phyloP scores from a whole-genome alignment of 768 basidiomycete genomes.

The Termitomyces eurrhizus region DNA sequence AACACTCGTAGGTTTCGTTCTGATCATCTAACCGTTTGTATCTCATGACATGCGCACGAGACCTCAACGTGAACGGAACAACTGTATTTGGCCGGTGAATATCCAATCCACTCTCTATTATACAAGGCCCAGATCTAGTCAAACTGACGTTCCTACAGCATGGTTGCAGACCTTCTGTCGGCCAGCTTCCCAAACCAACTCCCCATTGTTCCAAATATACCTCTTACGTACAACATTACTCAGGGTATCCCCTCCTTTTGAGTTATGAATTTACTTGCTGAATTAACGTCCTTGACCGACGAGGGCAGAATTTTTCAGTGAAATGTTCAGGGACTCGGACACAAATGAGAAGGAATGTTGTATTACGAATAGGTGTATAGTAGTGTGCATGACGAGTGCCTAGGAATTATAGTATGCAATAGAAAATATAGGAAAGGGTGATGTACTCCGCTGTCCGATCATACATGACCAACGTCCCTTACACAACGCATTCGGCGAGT shows the following conservation, averaged over 20 bases:
- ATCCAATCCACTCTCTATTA: neutral
- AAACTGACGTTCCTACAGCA: neutral
- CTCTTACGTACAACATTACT: neutral
- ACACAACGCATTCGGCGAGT: conserved; percentile 12
- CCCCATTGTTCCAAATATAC: neutral
- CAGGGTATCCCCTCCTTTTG: neutral
- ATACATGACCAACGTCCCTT: neutral
- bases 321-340: neutral
- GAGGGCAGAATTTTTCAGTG: neutral
- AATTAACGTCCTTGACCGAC: neutral
- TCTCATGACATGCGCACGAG: neutral
- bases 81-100: neutral
- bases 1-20: neutral
- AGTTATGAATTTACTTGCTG: neutral
- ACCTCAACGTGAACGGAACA: neutral
- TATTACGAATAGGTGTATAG: neutral
- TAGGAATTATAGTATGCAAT: neutral
- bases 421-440: neutral
- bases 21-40: neutral
- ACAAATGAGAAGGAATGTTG: neutral
- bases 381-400: neutral
- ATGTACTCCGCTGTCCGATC: neutral
- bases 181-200: neutral
- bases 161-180: neutral
- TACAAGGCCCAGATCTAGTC: neutral